Percentiles rank a stretch among this genome's conserved stretches.
phyloP scores from a whole-genome alignment of 148 eudicot genomes.

The Vaccinium myrtillus region DNA sequence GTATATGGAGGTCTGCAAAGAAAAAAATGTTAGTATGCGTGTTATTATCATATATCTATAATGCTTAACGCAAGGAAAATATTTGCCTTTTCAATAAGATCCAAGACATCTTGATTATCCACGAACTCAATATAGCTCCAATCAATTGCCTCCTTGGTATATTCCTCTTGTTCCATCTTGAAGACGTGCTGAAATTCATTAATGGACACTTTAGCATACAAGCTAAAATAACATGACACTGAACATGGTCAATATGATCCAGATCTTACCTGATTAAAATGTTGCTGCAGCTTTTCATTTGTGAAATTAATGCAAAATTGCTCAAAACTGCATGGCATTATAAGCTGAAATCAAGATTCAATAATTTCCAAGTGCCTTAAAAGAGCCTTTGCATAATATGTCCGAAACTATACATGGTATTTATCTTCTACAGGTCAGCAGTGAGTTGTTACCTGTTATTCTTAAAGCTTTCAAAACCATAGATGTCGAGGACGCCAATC shows the following conservation, averaged over 20 bases:
- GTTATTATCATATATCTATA: background rate
- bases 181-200: constrained; percentile 74
- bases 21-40: background rate
- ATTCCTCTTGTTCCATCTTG: constrained; percentile 99
- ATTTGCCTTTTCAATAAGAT: constrained; percentile 95
- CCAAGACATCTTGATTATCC: constrained; percentile 98
- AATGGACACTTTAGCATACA: constrained; percentile 10
- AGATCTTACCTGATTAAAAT: constrained; percentile 85
- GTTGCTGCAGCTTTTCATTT: constrained; percentile 98
- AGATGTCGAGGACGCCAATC: constrained; percentile 96
- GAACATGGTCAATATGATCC: constrained; percentile 14
- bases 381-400: background rate
- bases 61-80: background rate
- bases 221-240: constrained; percentile 10
- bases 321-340: constrained; percentile 73
- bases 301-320: constrained; percentile 98
- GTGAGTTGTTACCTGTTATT: constrained; percentile 65
- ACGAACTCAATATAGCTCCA: constrained; percentile 99
- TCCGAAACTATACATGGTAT: background rate
- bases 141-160: constrained; percentile 87
- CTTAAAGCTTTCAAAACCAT: constrained; percentile 99
- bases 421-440: background rate
- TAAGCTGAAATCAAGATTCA: constrained; percentile 23
- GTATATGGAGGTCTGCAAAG: background rate
- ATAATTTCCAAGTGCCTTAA: constrained; percentile 4